Conservation (phyloP, 495 filamentous ascomycete genomes). For the Parachaetomium inaequale region DNA sequence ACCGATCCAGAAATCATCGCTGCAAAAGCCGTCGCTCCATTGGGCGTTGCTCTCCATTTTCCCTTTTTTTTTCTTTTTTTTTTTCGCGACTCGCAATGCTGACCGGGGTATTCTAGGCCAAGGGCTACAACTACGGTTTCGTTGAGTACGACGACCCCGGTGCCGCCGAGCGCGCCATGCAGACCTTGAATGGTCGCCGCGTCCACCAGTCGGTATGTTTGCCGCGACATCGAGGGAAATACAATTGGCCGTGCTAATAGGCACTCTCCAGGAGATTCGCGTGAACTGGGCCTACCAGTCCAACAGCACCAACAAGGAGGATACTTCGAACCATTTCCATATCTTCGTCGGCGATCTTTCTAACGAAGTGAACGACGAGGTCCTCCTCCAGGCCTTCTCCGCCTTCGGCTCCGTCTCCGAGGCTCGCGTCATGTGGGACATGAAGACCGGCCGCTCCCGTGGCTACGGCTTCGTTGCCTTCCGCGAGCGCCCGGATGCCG, state of each 20-base stretch:
- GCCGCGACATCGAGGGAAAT: not conserved
- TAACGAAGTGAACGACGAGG: constrained; percentile 98
- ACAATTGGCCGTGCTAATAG: constrained; percentile 7
- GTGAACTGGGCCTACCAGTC: constrained; percentile 99
- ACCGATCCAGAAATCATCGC: no score
- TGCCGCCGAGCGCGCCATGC: constrained; percentile 94
- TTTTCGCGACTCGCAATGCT: constrained; percentile 2
- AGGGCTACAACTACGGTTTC: constrained; percentile 99
- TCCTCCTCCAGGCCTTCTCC: constrained; percentile 90
- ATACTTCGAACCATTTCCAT: constrained; percentile 98
- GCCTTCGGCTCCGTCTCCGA: constrained; percentile 98
- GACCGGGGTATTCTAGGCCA: constrained; percentile 53
- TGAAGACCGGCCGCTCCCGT: constrained; percentile 98
- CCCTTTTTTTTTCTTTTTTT: constrained; percentile 1
- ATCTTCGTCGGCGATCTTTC: constrained; percentile 98
- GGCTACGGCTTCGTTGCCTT: constrained; percentile 99
- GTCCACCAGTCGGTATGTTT: constrained; percentile 85
- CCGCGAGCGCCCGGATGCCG: constrained; percentile 88
- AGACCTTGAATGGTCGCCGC: constrained; percentile 88
- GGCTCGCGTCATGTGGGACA: constrained; percentile 99
- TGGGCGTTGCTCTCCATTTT: not conserved
- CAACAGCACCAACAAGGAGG: constrained; percentile 91
- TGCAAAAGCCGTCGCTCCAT: no score
- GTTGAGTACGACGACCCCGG: constrained; percentile 98
- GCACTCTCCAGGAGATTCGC: constrained; percentile 75